Base-by-base conservation (phyloP, 352 stramenopile genomes). In the Globisporangium echinulatum region DNA sequence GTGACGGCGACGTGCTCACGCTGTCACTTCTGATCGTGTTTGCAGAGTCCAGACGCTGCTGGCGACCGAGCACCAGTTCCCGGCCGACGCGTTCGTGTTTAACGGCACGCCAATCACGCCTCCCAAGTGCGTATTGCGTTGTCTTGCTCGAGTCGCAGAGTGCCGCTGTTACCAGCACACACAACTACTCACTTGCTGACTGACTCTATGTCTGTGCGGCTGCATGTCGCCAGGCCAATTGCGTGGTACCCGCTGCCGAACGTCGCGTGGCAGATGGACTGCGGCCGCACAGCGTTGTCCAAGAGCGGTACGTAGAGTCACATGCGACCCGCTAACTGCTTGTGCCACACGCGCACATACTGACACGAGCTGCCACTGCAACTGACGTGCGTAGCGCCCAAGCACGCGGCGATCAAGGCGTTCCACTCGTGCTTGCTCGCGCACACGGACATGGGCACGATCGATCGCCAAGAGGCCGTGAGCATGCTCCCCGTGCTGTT, bases 401-500 rank as follows among this genome's bases (percentile, higher is more conserved):
- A 91, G 66, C 66, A 89, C 52, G 80, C 76, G 40, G 74, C 71
- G n/a, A 72, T 98, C 25, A 75, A 92, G 64, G 67, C 77, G 15
- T 95, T 99, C 56, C 94, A 98, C 71, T 61, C 90, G 37, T 97
- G 80, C 69, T 77, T 99, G 46, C 85, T 98, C 43, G 77, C 90
- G 52, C 82, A 99, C 60, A 98, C 88, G 15, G 80, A 96, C 38
- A 78, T 75, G 49, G 95, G 97, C 15, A 92, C 86, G 49, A 85
- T 99, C 11, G 97, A 97, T 46, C 89, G 97, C 11, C 97, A 99
- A 67, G 97, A 99, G 66, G 82, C 97, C 7, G 97, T 98, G 55
- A 98, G 87, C 63, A 99, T 99, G 97, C 77, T 99, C 15, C 97
- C 97, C 0, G 97, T 98, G 38, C 74, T 99, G 25, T 97, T 99